Base-by-base conservation (phyloP, 2,329 filamentous ascomycete genomes). In the Pyricularia sp. region DNA sequence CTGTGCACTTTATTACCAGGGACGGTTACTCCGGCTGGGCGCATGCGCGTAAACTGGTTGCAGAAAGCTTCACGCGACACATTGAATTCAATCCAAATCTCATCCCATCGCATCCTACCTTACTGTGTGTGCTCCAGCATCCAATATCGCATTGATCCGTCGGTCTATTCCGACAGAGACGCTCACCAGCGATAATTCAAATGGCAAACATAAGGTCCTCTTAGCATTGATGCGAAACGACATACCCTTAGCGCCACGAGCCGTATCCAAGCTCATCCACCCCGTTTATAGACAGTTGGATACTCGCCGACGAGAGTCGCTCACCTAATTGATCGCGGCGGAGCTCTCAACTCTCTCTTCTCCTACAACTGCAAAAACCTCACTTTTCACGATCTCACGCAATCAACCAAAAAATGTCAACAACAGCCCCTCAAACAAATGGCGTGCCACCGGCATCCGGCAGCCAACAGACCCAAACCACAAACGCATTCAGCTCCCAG, bases 391-490 rank as follows among this genome's bases (percentile, higher is more conserved):
- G 17, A 63, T 20, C 11, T 28, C 59, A 55, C n/a, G 10, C 31
- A n/a, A 55, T 55, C 42, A 17, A n/a, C n/a, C 28, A 31, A 36
- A 25, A n/a, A 68, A 68, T 68, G 66, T 31, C 66, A 33, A 68
- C 66, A 11, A 23, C 61, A 10, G 66, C 66, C 7, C 58, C 66
- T 30, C 66, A 68, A 42, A 28, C 66, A 59, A 68, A 68, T 31
- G 66, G 66, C n/a, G 55, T 68, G 26, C 23, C 50, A 17, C 50
- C 64, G 20, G 65, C 55, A 20, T 30, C 66, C 26, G 66, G 42
- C 66, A 68, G 31, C 66, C 66, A 68, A 63, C 55, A 28, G 66
- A 68, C 66, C 4, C 66, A 68, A 31, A 26, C 58, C 55, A 68
- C 66, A n/a, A 23, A 14, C 50, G 59, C 66, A 26, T 50, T 36